phyloP scores from a whole-genome alignment of 805 yeast genomes.

The Komagataella kurtzmanii region DNA sequence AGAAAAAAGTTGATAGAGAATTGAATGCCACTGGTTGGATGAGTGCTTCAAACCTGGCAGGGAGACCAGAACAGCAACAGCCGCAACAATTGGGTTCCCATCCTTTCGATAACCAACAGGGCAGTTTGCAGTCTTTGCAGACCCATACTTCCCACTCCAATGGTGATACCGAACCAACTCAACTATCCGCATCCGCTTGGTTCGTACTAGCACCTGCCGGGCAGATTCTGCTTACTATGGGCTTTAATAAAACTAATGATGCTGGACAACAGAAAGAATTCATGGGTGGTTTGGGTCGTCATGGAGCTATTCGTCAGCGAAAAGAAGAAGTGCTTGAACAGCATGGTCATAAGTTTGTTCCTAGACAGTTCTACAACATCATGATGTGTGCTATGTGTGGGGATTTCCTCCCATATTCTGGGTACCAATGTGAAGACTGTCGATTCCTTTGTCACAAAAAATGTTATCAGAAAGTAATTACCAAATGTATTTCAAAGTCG shows the following conservation, averaged over 20 bases:
- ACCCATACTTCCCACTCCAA: slow-evolving; percentile 6
- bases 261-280: slow-evolving; percentile 31
- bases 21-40: slow-evolving; percentile 76
- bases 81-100: neutral
- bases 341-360: slow-evolving; percentile 95
- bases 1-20: slow-evolving; percentile 70
- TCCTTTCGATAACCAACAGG: neutral
- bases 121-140: slow-evolving; percentile 3
- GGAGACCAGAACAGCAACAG: slow-evolving; percentile 2
- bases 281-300: slow-evolving; percentile 74
- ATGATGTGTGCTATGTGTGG: slow-evolving; percentile 98
- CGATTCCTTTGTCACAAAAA: slow-evolving; percentile 69
- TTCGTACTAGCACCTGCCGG: slow-evolving; percentile 91
- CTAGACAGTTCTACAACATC: slow-evolving; percentile 86
- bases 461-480: slow-evolving; percentile 69
- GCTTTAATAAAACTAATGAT: slow-evolving; percentile 54
- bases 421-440: slow-evolving; percentile 80
- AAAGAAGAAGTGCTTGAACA: slow-evolving; percentile 86
- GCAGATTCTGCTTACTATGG: slow-evolving; percentile 63
- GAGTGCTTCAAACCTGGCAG: slow-evolving; percentile 48
- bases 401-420: slow-evolving; percentile 81
- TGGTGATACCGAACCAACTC: slow-evolving; percentile 4
- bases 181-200: slow-evolving; percentile 61
- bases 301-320: slow-evolving; percentile 94
- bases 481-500: slow-evolving; percentile 71